Base-by-base conservation (phyloP, 352 stramenopile genomes). In the Peronospora belbahrii region DNA sequence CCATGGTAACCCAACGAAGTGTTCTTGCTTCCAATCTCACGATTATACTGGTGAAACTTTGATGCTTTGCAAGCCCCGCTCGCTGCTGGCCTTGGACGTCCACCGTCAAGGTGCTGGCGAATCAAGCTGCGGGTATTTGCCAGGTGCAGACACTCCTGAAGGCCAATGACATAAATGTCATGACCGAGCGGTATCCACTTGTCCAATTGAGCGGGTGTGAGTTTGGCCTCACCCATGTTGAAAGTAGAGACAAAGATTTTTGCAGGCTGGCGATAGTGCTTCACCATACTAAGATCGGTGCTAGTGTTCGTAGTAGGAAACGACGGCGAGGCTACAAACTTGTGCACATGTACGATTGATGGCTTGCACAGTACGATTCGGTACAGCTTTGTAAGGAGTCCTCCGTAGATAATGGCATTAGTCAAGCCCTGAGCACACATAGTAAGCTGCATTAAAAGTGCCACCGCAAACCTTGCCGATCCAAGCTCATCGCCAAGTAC, bases 101-200 rank as follows among this genome's bases (percentile, higher is more conserved):
- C 63, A n/a, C 62, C 61, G 42, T 88, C 73, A 41, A 90, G 68
- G 39, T 94, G 69, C 28, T 75, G 59, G 7, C 48, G 63, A 23
- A 95, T 72, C 15, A 75, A 60, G 5, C 63, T 59, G 0, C 80
- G 67, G 17, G 88, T 70, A 25, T 83, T 76, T 11, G 59, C 53
- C 20, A 95, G 53, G 51, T 88, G 62, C 8, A 95, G 67, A 60
- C 86, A 96, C 47, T 96, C 86, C 42, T 95, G 82, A 3, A 95
- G 61, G 2, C 79, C 84, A 48, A 95, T 87, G 22, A 88, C 77
- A 52, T 95, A 95, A 25, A 95, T 64, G 34, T 95, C 82, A 32
- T 88, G 57, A 19, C 81, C 84, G 8, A 46, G 50, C 4, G 82
- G 79, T 13, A 96, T 85, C 86, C 86, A 96, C 47, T 84, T 80